These are phyloP conservation scores for Mycena epipterygia DNA, from an alignment of 768 basidiomycete species.

Conservation along the genomic window DNA sequence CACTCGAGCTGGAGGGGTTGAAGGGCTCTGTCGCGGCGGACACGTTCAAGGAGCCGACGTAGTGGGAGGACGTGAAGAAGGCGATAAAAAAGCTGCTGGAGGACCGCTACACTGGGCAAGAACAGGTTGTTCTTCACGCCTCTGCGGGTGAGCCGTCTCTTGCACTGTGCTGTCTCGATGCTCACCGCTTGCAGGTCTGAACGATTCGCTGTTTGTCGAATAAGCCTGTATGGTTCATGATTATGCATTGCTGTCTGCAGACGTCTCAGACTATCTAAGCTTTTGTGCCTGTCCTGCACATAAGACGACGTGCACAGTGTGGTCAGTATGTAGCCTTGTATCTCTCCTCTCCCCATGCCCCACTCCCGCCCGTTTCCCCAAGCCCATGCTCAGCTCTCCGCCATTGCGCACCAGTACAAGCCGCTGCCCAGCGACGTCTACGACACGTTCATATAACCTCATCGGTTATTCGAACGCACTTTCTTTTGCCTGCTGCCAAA, in stretches of 20 bases:
- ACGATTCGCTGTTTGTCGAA: slow-evolving; percentile 16
- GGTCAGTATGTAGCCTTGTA: too few relatives aligned
- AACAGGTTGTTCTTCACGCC: slow-evolving; percentile 98
- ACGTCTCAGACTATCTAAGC: too few relatives aligned
- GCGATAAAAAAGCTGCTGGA: slow-evolving; percentile 96
- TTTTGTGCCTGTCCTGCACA: too few relatives aligned
- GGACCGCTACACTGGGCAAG: slow-evolving; percentile 95
- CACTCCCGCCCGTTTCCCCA: slow-evolving; percentile 69
- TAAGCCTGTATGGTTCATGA: slow-evolving; percentile 10
- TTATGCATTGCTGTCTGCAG: too few relatives aligned
- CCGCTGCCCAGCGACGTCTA: slow-evolving; percentile 60
- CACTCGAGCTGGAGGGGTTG: slow-evolving; percentile 94
- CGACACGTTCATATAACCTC: too few relatives aligned
- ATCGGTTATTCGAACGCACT: too few relatives aligned
- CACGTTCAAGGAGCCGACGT: slow-evolving; percentile 97
- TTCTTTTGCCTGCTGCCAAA: too few relatives aligned
- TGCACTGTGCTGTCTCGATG: background rate
- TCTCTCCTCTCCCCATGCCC: background rate
- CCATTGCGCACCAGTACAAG: slow-evolving; percentile 81
- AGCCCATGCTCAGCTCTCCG: slow-evolving; percentile 83
- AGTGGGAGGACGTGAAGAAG: slow-evolving; percentile 96
- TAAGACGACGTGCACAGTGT: too few relatives aligned
- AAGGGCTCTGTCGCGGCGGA: slow-evolving; percentile 89
- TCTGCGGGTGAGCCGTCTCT: slow-evolving; percentile 81
- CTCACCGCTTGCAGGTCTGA: slow-evolving; percentile 50